Conservation (phyloP, 2,329 filamentous ascomycete species). For the Phialophora macrospora region DNA sequence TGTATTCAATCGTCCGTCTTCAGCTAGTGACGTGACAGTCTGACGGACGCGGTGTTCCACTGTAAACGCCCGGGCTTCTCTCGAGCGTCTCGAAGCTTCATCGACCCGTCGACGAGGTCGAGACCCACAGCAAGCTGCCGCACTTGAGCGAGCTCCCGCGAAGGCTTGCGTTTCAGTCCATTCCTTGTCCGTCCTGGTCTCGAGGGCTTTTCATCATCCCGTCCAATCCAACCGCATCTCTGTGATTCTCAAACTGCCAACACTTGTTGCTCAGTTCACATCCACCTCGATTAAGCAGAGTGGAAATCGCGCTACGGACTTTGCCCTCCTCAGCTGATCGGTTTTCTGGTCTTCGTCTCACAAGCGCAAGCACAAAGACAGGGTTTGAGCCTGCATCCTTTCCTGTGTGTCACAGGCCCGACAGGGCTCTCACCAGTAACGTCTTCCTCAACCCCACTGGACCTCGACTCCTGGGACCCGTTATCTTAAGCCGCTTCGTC, state of each 20-base stretch:
- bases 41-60: neutral
- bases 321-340: constrained; percentile 1
- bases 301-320: constrained; percentile 9
- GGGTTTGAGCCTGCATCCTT: neutral
- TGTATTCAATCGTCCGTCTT: neutral
- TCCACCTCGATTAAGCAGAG: constrained; percentile 3
- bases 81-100: neutral
- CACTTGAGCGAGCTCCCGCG: neutral
- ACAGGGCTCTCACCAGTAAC: neutral
- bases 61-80: neutral
- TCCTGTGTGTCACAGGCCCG: constrained; percentile 2
- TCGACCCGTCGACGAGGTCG: neutral
- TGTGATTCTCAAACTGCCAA: constrained; percentile 6
- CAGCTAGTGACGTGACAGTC: neutral
- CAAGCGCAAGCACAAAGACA: constrained; percentile 1
- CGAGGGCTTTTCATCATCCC: neutral
- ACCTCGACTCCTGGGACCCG: constrained; percentile 9
- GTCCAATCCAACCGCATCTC: constrained; percentile 1
- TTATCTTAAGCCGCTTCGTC: neutral
- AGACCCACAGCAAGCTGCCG: neutral
- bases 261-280: neutral
- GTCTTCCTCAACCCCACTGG: neutral
- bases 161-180: constrained; percentile 29
- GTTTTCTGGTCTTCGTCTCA: constrained; percentile 2
- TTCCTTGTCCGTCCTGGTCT: constrained; percentile 16